phyloP scores from a whole-genome alignment of 257 asterid species.

The Orobanche coerulescens region DNA sequence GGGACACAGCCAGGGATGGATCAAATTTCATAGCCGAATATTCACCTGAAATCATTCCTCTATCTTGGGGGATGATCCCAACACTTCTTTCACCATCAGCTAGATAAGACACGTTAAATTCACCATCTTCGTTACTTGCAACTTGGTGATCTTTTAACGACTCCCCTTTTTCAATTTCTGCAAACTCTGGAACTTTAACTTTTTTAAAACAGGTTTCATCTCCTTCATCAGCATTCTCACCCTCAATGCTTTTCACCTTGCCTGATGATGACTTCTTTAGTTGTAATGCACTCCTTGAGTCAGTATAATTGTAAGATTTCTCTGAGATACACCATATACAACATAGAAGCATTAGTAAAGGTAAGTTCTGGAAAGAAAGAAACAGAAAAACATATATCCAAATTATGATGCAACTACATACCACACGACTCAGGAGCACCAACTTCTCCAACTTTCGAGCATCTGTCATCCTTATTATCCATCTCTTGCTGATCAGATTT shows the following conservation, averaged over 20 bases:
- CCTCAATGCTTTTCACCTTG: conserved; percentile 10
- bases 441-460: conserved; percentile 25
- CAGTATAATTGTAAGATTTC: background rate
- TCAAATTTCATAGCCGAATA: background rate
- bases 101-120: background rate
- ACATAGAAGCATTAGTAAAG: conserved; percentile 9
- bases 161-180: conserved; percentile 21
- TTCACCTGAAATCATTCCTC: conserved; percentile 13
- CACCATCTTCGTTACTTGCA: conserved; percentile 10
- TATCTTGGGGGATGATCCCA: conserved; percentile 14
- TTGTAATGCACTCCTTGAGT: conserved; percentile 5
- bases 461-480: conserved; percentile 1
- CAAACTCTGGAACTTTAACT: conserved; percentile 12
- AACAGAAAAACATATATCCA: background rate
- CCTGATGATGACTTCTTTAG: conserved; percentile 12
- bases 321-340: conserved; percentile 21
- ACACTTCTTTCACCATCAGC: conserved; percentile 22
- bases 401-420: conserved; percentile 14
- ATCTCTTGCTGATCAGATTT: background rate
- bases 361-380: background rate
- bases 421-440: conserved; percentile 18
- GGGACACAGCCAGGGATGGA: background rate
- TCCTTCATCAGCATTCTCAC: conserved; percentile 19
- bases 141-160: conserved; percentile 1
- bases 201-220: conserved; percentile 6